A percentile compares a stretch with the other conserved stretches of the same genome.
These are phyloP conservation scores for Pseudocercospora ulei DNA, from an alignment of 2,329 filamentous ascomycete species.

Conservation along the genomic window DNA sequence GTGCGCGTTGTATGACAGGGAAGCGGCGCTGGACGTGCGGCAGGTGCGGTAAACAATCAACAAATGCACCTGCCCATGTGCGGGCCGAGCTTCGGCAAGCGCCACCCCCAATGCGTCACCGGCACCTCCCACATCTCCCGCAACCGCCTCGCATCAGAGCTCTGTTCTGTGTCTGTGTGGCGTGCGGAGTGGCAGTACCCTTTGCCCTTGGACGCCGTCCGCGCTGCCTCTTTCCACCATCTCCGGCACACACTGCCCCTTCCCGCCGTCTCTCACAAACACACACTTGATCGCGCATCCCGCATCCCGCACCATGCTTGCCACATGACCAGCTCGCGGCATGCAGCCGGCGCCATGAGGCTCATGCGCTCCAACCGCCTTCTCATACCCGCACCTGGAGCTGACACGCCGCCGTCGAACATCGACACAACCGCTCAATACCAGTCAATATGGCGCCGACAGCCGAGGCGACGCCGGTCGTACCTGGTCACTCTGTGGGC, in stretches of 20 bases:
- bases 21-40: conserved; percentile 1
- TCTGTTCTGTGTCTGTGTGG: no score
- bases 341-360: conserved; percentile 2
- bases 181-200: no score
- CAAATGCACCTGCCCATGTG: neutral
- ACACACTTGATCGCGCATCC: no score
- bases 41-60: conserved; percentile 4
- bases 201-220: no score
- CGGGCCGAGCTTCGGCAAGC: conserved; percentile 4
- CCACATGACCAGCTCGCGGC: conserved; percentile 7
- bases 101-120: no score
- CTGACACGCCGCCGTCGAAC: no score
- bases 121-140: no score
- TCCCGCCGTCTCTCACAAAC: no score
- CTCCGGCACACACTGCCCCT: no score
- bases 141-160: no score
- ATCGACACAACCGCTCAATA: conserved; percentile 9
- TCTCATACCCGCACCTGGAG: neutral
- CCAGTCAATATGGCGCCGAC: conserved; percentile 6
- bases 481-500: conserved; percentile 32
- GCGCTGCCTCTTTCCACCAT: no score
- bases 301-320: neutral
- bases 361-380: conserved; percentile 3
- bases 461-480: conserved; percentile 18
- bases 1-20: conserved; percentile 4